These are phyloP conservation scores for Aspergillus texensis DNA, from an alignment of 2,329 filamentous ascomycete genomes.

Conservation along the genomic window DNA sequence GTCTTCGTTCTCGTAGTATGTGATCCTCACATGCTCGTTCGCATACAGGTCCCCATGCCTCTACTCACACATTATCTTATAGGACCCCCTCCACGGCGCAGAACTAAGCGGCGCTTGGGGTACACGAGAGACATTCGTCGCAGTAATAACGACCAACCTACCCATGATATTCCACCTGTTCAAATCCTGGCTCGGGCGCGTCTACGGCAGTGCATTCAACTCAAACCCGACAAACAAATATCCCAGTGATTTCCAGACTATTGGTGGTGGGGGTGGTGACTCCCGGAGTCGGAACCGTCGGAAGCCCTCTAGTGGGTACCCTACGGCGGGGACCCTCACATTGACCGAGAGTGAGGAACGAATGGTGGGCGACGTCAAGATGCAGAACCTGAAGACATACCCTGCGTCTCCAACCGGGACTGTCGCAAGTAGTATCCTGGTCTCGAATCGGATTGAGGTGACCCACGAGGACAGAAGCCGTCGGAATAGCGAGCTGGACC, in stretches of 20 bases:
- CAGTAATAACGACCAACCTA: slow-evolving; percentile 41
- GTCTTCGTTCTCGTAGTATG: slow-evolving; percentile 48
- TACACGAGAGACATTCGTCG: slow-evolving; percentile 43
- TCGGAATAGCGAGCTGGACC: neutral
- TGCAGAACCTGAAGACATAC: slow-evolving; percentile 39
- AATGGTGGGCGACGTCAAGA: slow-evolving; percentile 49
- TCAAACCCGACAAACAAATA: slow-evolving; percentile 45
- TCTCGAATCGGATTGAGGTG: slow-evolving; percentile 48
- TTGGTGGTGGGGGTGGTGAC: slow-evolving; percentile 30
- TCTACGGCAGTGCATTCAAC: slow-evolving; percentile 42
- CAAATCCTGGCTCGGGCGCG: slow-evolving; percentile 41
- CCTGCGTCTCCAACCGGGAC: slow-evolving; percentile 15
- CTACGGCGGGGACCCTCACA: slow-evolving; percentile 40
- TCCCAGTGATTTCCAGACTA: slow-evolving; percentile 32
- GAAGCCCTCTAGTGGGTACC: slow-evolving; percentile 36
- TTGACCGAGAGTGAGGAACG: slow-evolving; percentile 50
- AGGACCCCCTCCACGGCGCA: slow-evolving; percentile 36
- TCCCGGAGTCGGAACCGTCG: slow-evolving; percentile 33
- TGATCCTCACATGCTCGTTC: neutral
- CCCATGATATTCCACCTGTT: slow-evolving; percentile 47
- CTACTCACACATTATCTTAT: neutral
- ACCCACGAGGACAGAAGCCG: slow-evolving; percentile 23
- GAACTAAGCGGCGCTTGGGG: slow-evolving; percentile 41
- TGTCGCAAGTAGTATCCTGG: slow-evolving; percentile 38
- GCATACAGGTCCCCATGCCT: neutral